Evolutionary conservation across 305 asterid species (phyloP), one percentile per base, ranked within the genome.

Genomic region (Solanum chacoense): DNA sequence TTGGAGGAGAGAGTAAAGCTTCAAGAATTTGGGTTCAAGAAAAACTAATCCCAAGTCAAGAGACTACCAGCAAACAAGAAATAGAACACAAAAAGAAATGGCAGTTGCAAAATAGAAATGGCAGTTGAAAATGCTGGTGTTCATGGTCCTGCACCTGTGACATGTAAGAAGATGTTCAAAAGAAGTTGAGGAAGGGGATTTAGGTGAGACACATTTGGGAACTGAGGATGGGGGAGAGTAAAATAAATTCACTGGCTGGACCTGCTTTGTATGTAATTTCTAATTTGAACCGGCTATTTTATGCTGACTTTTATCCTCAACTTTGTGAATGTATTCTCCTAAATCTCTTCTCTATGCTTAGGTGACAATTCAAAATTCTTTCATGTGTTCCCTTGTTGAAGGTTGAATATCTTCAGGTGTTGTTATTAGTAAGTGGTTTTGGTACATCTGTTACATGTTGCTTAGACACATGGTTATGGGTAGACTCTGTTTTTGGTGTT

Each of bases 1-100:
- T 78, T n/a, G 63, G 67, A 22, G 88, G n/a, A 87, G 93, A 85
- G 69, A 89, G 79, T 72, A 84, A 91, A 90, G 88, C 90, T 89
- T 89, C 92, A n/a, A 71, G n/a, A 29, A 37, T 88, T 85, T 90
- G 45, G 63, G 77, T 87, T 75, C 80, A 88, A 81, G 93, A 88
- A 85, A 88, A 88, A 85, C 90, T 24, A 85, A 88, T 35, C 88
- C 11, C 73, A 88, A 89, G 87, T 89, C 89, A 29, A 89, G 90
- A 36, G 34, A 85, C 88, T 80, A 90, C 50, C 35, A 85, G 88
- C 78, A 87, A 87, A 36, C 63, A 42, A 38, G 13, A 79, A 34
- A 67, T 85, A 88, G 88, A 90, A 88, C 77, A 50, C 37, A 65
- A 29, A 28, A 50, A 88, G 79, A 63, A 81, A 65, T 77, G 80